Conservation (phyloP, 2,329 filamentous ascomycete genomes). For the Colletotrichum sp. region DNA sequence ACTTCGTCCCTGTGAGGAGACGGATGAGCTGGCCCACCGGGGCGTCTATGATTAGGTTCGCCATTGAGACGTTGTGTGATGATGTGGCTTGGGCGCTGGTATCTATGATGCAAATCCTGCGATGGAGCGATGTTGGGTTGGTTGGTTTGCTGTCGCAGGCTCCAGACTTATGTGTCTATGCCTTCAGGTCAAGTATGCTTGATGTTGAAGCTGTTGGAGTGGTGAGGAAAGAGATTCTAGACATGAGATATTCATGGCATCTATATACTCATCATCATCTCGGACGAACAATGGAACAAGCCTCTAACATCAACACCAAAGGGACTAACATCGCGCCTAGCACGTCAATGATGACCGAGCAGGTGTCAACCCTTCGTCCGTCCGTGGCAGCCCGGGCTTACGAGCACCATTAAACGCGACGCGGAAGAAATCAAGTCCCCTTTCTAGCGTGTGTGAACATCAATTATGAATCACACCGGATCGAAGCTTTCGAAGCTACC, state of each 20-base stretch:
- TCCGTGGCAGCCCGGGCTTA: background rate
- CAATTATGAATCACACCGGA: constrained; percentile 8
- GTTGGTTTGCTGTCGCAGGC: background rate
- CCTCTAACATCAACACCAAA: background rate
- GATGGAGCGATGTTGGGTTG: background rate
- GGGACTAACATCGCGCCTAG: background rate
- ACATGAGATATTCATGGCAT: background rate
- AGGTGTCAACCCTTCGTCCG: background rate
- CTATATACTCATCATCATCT: background rate
- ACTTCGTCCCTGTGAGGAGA: constrained; percentile 53
- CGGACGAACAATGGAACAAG: background rate
- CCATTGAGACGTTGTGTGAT: background rate
- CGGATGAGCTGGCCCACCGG: constrained; percentile 64
- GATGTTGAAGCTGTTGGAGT: background rate
- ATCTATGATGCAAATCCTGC: background rate
- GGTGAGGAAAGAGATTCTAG: background rate
- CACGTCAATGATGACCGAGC: constrained; percentile 14
- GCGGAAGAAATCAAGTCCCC: background rate
- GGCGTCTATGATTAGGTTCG: constrained; percentile 54
- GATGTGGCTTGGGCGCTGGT: background rate
- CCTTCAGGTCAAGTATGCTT: background rate
- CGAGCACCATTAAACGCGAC: background rate
- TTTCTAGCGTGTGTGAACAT: background rate
- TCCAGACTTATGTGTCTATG: background rate
- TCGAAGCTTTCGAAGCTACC: background rate